phyloP scores from a whole-genome alignment of 192 early-diverging fungal species.

The Backusella tuberculispora region DNA sequence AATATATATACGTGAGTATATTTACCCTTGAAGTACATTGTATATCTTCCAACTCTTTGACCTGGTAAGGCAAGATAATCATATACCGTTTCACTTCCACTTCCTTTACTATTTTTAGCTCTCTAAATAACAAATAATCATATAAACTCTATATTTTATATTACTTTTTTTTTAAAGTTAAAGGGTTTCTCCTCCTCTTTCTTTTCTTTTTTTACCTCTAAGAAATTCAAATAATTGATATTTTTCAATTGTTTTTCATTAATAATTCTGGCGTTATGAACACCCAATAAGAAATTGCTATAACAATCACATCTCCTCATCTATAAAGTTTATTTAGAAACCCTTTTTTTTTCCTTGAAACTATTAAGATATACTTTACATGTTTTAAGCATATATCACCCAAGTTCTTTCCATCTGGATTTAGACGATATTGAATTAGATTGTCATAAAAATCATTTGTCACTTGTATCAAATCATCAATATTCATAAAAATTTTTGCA shows the following conservation, averaged over 20 bases:
- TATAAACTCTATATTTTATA: not conserved
- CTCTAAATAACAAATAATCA: conserved; percentile 20
- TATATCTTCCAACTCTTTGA: conserved; percentile 39
- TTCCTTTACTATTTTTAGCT: conserved; percentile 54
- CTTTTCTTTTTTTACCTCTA: conserved; percentile 17
- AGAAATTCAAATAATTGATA: conserved; percentile 17
- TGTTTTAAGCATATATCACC: conserved; percentile 43
- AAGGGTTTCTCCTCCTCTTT: not conserved
- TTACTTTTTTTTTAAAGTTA: not conserved
- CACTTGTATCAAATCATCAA: conserved; percentile 58
- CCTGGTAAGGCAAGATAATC: conserved; percentile 38
- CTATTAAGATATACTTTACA: not conserved
- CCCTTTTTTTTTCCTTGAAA: not conserved
- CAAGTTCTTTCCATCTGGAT: conserved; percentile 38
- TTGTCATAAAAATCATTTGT: conserved; percentile 58
- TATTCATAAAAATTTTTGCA: conserved; percentile 63
- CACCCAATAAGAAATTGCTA: conserved; percentile 60
- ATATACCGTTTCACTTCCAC: conserved; percentile 53
- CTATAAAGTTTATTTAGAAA: conserved; percentile 32
- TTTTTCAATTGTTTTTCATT: conserved; percentile 37
- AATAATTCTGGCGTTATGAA: conserved; percentile 33
- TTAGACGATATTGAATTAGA: conserved; percentile 40
- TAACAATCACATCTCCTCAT: conserved; percentile 61
- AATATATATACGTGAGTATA: not conserved
- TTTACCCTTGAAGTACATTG: conserved; percentile 33